Conservation (phyloP, 208 protist genomes). For the Naegleria gruberi region DNA sequence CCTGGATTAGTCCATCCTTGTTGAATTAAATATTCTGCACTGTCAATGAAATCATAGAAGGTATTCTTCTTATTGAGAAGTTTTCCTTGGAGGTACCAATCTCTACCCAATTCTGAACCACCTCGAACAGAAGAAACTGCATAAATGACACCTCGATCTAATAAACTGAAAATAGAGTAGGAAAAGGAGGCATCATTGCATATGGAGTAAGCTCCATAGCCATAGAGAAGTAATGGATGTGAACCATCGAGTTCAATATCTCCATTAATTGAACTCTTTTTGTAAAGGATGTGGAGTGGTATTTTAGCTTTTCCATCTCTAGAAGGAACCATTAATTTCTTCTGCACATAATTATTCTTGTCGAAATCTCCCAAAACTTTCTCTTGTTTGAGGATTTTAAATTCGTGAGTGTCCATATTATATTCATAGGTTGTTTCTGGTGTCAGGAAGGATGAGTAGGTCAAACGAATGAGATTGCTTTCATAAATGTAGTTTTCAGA, state of each 20-base stretch:
- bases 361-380: not conserved
- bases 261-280: slow-evolving; percentile 23
- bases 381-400: not conserved
- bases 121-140: slow-evolving; percentile 78
- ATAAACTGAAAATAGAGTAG: slow-evolving; percentile 61
- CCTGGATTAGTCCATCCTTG: slow-evolving; percentile 52
- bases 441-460: not conserved
- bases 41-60: slow-evolving; percentile 77
- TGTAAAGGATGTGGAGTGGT: not conserved
- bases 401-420: not conserved
- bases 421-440: not conserved
- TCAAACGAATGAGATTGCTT: not conserved
- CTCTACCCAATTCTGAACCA: slow-evolving; percentile 74
- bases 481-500: not conserved
- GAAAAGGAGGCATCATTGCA: slow-evolving; percentile 70
- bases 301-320: not conserved
- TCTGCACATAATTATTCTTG: not conserved
- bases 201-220: slow-evolving; percentile 73
- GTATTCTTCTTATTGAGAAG: slow-evolving; percentile 83
- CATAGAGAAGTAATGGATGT: slow-evolving; percentile 73
- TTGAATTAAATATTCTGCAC: slow-evolving; percentile 68
- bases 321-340: not conserved
- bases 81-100: slow-evolving; percentile 75
- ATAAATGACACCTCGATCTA: slow-evolving; percentile 76
- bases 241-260: slow-evolving; percentile 53